Evolutionary conservation across 164 flowering plant genomes (phyloP), one percentile per base, ranked within the genome.

Genomic region (Warburgia ugandensis): DNA sequence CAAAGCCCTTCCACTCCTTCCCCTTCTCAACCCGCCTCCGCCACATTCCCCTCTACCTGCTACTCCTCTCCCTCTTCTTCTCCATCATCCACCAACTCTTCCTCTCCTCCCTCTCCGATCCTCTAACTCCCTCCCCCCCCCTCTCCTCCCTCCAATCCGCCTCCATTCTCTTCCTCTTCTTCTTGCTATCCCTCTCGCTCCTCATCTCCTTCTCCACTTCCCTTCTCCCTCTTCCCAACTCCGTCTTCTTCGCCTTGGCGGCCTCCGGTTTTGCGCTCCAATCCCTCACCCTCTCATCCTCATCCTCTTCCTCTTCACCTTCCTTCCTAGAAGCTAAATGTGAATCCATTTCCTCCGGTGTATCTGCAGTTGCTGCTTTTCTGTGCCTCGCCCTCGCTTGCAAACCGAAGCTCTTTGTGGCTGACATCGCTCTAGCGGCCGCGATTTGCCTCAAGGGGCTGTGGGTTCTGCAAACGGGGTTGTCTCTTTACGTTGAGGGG

Each of bases 401-500:
- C 30, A 59, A 62, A 4, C 83, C 84, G 3, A 68, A 51, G 55
- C 61, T 86, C 12, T 90, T 82, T 29, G 70, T 79, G 0, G 94
- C 81, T 1, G 94, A 90, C 16, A 68, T 70, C 0, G 83, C 68
- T 4, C 60, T 91, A 4, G 82, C 76, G 0, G 87, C 73, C 3
- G 54, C 84, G 3, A 1, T 87, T 16, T 72, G 76, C 55, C 51
- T 91, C 31, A 85, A 85, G 60, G 98, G 95, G 9, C 75, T 91
- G 1, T 91, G 98, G 98, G 73, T 58, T 14, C 61, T 84, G 8
- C 97, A 86, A 68, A 84, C 94, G 0, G 94, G 91, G 1, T 76
- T 90, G 6, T 74, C 87, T 0, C 81, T 92, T n/a, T 78, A 84
- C 40, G 96, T 77, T 0, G 96, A 88, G 39, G 86, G 76, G 14